These are phyloP conservation scores for Ceratobasidium sp. DNA, from an alignment of 1,284 basidiomycete genomes.

Conservation along the genomic window DNA sequence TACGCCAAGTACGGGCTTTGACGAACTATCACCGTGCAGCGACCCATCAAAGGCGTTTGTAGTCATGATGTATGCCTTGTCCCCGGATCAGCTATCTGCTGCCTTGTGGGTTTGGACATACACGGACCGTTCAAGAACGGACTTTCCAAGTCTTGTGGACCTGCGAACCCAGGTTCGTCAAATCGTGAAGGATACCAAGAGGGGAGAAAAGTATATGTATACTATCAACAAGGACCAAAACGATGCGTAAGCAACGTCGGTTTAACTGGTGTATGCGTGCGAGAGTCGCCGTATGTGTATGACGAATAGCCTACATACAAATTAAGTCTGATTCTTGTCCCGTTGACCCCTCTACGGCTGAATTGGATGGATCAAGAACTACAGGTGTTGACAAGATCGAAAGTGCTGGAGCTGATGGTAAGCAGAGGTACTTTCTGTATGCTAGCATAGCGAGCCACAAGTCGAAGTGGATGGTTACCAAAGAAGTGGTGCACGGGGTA, in stretches of 20 bases:
- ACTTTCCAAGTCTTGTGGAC: neutral
- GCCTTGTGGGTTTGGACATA: constrained; percentile 36
- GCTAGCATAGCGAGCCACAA: too few species aligned
- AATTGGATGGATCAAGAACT: too few species aligned
- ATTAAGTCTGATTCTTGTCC: too few species aligned
- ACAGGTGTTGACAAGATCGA: too few species aligned
- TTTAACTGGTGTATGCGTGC: neutral
- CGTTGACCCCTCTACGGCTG: too few species aligned
- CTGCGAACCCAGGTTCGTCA: constrained; percentile 16
- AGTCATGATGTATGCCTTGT: constrained; percentile 26
- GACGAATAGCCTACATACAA: too few species aligned
- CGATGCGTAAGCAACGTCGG: neutral
- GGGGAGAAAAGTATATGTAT: constrained; percentile 30
- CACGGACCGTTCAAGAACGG: neutral
- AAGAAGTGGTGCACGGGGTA: too few species aligned
- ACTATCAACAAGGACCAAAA: constrained; percentile 31
- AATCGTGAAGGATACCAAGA: constrained; percentile 35
- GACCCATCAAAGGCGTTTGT: constrained; percentile 30
- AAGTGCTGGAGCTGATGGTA: too few species aligned
- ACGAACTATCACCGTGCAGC: neutral
- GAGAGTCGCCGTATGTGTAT: neutral
- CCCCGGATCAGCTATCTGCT: constrained; percentile 27
- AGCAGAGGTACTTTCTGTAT: too few species aligned
- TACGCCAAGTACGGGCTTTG: neutral
- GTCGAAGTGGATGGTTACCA: too few species aligned